Percentiles rank a stretch among this genome's conserved stretches.
Conservation (phyloP, 164 flowering plant genomes). For the Protea cynaroides region DNA sequence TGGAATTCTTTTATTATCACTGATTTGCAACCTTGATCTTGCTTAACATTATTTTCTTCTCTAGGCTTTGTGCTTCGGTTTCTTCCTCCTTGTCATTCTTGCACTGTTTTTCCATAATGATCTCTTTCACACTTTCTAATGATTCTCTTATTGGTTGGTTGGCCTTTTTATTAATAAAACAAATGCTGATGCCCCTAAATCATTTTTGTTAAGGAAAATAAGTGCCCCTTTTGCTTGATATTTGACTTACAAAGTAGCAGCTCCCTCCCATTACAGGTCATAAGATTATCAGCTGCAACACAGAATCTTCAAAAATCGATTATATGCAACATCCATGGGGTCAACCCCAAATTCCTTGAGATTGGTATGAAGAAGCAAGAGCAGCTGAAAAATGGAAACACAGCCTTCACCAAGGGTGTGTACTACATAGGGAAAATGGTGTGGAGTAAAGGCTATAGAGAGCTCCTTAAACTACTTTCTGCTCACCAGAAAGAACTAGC, state of each 20-base stretch:
- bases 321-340: conserved; percentile 93
- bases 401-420: conserved; percentile 62
- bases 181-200: no score
- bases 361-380: conserved; percentile 65
- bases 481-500: conserved; percentile 62
- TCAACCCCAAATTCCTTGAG: conserved; percentile 88
- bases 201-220: no score
- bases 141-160: no score
- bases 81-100: no score
- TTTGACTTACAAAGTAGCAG: not conserved
- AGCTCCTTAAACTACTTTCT: conserved; percentile 64
- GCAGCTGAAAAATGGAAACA: conserved; percentile 37
- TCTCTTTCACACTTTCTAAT: no score
- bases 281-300: conserved; percentile 92
- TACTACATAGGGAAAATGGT: conserved; percentile 98
- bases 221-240: no score
- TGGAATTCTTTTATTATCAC: no score
- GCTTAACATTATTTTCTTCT: no score
- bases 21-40: no score
- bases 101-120: no score
- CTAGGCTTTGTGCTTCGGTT: no score
- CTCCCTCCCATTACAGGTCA: conserved; percentile 45
- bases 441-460: conserved; percentile 93
- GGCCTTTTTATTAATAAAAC: no score
- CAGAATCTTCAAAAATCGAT: conserved; percentile 88